Evolutionary conservation across 345 rosid species (phyloP), one percentile per base, ranked within the genome.

Genomic region (Gossypium australe): DNA sequence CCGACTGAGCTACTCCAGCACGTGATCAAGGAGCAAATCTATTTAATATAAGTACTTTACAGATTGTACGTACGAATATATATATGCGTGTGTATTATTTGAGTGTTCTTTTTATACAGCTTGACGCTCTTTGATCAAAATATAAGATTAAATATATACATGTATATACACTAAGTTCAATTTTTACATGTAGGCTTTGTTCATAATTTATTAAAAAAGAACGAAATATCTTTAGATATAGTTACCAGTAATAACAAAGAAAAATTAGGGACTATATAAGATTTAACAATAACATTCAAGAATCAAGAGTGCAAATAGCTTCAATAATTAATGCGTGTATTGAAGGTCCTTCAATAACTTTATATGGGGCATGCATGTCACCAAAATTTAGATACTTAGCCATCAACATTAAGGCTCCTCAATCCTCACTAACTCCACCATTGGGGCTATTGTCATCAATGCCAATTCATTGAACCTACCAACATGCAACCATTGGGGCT

Each of bases 281-380:
- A 29, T 71, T 4, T 34, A 72, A 4, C 66, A 72, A 34, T 44
- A 17, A 72, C 44, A 58, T n/a, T 34, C 5, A 22, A 72, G 66
- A 56, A 29, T 41, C 56, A 41, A 20, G 41, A 27, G 17, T 56
- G 51, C 1, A 20, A 38, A 52, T 17, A 51, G 29, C 7, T 7
- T 72, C 66, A 72, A 72, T 43, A 38, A 57, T 57, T 20, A 38
- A 43, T 22, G 38, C 41, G 25, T 4, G 18, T 48, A 57, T 16
- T 29, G 76, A 25, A 48, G 69, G 47, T 11, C 70, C 60, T 62
- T 7, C n/a, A 14, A 60, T 44, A 27, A 62, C 25, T 73, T 73
- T 69, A 73, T 73, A 73, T 62, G 70, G 76, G 49, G 41, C 6
- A 34, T 34, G 41, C 29, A 18, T 62, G 76, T 62, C 76, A 25